phyloP scores from a whole-genome alignment of 225 moss, liverwort and hornwort genomes.

The Antitrichia curtipendula region DNA sequence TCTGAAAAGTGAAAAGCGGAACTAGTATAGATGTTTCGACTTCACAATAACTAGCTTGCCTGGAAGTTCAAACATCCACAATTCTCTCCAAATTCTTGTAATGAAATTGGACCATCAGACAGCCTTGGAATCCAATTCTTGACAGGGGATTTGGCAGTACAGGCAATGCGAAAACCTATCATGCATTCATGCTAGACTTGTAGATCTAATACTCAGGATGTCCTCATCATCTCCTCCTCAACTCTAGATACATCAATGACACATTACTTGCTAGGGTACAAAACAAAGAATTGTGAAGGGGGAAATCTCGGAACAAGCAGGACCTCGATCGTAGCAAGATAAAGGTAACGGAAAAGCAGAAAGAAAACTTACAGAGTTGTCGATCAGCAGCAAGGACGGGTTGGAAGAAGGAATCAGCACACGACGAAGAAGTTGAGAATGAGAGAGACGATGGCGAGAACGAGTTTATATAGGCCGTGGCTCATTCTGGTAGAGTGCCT shows the following conservation, averaged over 20 bases:
- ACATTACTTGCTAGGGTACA: background rate
- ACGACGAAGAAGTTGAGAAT: background rate
- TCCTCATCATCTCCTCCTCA: background rate
- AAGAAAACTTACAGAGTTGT: background rate
- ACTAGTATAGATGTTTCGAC: background rate
- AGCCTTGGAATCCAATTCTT: background rate
- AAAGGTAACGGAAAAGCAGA: background rate
- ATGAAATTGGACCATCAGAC: too few species aligned
- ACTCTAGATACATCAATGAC: background rate
- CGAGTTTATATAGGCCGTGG: background rate
- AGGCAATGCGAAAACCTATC: too few species aligned
- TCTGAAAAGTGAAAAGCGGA: background rate
- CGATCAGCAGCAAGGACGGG: background rate
- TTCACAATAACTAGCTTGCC: background rate
- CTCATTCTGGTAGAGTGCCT: too few species aligned
- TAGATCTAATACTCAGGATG: too few species aligned
- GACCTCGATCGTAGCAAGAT: background rate
- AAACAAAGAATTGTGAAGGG: background rate
- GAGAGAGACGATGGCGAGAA: background rate
- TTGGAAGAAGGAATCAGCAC: background rate
- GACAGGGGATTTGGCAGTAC: too few species aligned
- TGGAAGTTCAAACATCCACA: background rate
- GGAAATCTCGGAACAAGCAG: background rate
- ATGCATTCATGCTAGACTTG: background rate
- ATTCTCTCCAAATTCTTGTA: background rate